phyloP scores from a whole-genome alignment of 2,329 filamentous ascomycete species.

The Triangularia verruculosa region DNA sequence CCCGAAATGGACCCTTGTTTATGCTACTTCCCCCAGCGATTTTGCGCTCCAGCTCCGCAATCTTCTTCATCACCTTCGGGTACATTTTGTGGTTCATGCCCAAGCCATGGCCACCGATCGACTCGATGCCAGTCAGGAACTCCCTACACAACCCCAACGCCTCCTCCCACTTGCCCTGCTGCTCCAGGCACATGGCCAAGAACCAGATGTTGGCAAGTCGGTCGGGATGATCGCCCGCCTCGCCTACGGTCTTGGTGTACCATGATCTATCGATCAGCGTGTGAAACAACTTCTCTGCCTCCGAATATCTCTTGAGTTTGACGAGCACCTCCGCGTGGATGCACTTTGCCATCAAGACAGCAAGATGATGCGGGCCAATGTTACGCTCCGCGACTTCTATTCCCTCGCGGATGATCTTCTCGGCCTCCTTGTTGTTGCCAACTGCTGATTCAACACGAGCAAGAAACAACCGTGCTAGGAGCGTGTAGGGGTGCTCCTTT shows the following conservation, averaged over 20 bases:
- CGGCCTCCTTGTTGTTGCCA: background rate
- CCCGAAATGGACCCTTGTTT: background rate
- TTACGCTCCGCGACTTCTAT: conserved; percentile 6
- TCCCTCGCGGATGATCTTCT: background rate
- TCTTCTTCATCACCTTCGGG: background rate
- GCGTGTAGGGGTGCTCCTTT: conserved; percentile 20
- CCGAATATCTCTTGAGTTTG: conserved; percentile 6
- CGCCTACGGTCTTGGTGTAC: conserved; percentile 14
- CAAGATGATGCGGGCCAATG: background rate
- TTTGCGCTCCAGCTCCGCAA: background rate
- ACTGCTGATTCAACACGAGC: conserved; percentile 1
- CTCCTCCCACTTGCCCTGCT: conserved; percentile 18
- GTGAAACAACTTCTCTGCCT: conserved; percentile 17
- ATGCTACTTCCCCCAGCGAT: background rate
- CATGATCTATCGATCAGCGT: conserved; percentile 11
- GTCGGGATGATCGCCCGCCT: conserved; percentile 25
- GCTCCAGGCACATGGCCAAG: conserved; percentile 19
- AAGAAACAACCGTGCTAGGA: conserved; percentile 14
- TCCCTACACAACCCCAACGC: conserved; percentile 19
- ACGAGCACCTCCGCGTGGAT: conserved; percentile 1
- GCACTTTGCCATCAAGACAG: background rate
- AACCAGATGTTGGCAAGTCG: conserved; percentile 20
- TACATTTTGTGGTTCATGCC: conserved; percentile 7
- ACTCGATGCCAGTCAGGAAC: background rate
- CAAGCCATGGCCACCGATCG: background rate